phyloP scores from a whole-genome alignment of 2,329 filamentous ascomycete species.

The Xylaria digitata region DNA sequence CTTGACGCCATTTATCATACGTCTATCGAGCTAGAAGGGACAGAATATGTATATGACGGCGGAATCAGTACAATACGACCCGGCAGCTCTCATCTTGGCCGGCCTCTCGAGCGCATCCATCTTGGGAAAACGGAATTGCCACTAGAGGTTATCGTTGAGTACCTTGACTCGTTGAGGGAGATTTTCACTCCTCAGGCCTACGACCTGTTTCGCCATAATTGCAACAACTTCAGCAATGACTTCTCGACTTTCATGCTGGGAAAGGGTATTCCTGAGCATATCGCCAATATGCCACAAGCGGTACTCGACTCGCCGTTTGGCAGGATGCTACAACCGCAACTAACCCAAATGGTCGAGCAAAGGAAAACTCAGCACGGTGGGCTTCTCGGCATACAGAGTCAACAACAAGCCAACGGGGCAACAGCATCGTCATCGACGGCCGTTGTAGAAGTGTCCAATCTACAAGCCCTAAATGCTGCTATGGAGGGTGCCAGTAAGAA shows the following conservation, averaged over 20 bases:
- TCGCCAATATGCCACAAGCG: conserved; percentile 83
- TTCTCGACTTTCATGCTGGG: conserved; percentile 90
- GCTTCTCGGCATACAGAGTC: conserved; percentile 62
- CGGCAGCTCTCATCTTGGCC: conserved; percentile 86
- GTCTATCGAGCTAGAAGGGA: conserved; percentile 83
- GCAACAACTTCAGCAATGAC: conserved; percentile 97
- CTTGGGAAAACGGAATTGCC: conserved; percentile 84
- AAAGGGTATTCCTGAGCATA: conserved; percentile 87
- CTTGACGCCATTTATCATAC: conserved; percentile 98
- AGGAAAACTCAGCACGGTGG: conserved; percentile 62
- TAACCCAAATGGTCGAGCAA: conserved; percentile 63
- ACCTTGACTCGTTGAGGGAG: conserved; percentile 82
- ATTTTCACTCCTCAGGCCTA: conserved; percentile 89
- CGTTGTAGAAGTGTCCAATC: conserved; percentile 71
- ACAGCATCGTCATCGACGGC: conserved; percentile 42
- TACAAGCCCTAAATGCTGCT: conserved; percentile 69
- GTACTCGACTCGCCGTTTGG: conserved; percentile 90
- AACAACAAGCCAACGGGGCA: conserved; percentile 45
- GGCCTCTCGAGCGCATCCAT: conserved; percentile 78
- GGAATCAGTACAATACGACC: conserved; percentile 85
- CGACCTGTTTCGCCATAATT: conserved; percentile 91
- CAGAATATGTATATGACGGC: conserved; percentile 91
- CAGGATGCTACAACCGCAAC: conserved; percentile 83
- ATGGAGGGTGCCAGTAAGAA: conserved; percentile 70
- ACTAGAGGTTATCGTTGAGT: conserved; percentile 84